These are phyloP conservation scores for Penicillium olsonii DNA, from an alignment of 2,329 filamentous ascomycete genomes.

Conservation along the genomic window DNA sequence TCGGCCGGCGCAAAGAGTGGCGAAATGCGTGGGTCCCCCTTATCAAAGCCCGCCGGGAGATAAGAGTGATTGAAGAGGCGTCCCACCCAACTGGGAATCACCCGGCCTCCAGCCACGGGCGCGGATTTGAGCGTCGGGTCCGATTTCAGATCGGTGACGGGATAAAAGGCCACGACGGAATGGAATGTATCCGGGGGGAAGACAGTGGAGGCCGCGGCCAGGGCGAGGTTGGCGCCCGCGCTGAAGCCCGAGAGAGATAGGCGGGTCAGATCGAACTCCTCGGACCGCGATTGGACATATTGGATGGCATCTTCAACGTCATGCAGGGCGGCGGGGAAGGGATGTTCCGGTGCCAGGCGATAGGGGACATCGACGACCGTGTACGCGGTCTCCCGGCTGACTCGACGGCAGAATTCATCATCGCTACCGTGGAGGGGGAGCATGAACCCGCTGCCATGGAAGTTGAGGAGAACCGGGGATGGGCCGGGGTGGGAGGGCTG, in stretches of 20 bases:
- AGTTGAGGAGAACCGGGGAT: slow-evolving; percentile 35
- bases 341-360: slow-evolving; percentile 42
- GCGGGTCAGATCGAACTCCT: slow-evolving; percentile 35
- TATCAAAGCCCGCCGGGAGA: slow-evolving; percentile 25
- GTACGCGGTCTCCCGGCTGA: slow-evolving; percentile 29
- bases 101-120: slow-evolving; percentile 22
- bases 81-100: slow-evolving; percentile 25
- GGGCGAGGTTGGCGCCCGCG: slow-evolving; percentile 44
- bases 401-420: slow-evolving; percentile 31
- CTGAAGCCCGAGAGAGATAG: slow-evolving; percentile 47
- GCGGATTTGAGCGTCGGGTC: slow-evolving; percentile 22
- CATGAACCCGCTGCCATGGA: slow-evolving; percentile 39
- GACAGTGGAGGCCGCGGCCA: slow-evolving; percentile 32
- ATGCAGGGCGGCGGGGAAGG: slow-evolving; percentile 43
- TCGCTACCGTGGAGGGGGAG: slow-evolving; percentile 34
- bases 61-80: slow-evolving; percentile 35
- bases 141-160: slow-evolving; percentile 27
- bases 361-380: slow-evolving; percentile 43
- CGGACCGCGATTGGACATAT: slow-evolving; percentile 36
- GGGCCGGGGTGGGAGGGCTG: slow-evolving; percentile 16
- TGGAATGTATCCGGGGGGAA: slow-evolving; percentile 35
- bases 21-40: slow-evolving; percentile 35
- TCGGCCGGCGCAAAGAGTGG: slow-evolving; percentile 29
- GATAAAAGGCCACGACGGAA: slow-evolving; percentile 38
- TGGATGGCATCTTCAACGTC: slow-evolving; percentile 43